Percentiles rank a stretch among this genome's conserved stretches.
Conservation (phyloP, 805 yeast species). For the Yamadazyma nakazawae region DNA sequence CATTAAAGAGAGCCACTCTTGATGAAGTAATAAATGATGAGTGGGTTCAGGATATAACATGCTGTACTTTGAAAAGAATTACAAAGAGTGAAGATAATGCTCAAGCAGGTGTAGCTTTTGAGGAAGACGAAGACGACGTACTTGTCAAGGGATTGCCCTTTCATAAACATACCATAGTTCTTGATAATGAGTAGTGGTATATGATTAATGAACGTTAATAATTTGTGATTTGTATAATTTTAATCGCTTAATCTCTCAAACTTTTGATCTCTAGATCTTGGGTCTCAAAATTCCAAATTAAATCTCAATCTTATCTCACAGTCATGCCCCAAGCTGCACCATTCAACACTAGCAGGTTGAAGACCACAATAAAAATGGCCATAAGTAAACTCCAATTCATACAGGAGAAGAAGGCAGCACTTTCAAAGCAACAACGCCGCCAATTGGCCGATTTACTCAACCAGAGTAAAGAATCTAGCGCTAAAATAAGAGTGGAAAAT, state of each 20-base stretch:
- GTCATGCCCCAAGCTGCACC: constrained; percentile 21
- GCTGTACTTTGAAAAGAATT: constrained; percentile 49
- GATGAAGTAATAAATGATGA: constrained; percentile 64
- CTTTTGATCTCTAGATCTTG: too few relatives aligned
- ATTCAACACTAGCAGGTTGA: constrained; percentile 33
- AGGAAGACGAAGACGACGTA: constrained; percentile 37
- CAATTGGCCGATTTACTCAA: constrained; percentile 66
- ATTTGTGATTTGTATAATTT: neutral
- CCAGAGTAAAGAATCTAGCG: constrained; percentile 75
- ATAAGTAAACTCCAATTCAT: constrained; percentile 65
- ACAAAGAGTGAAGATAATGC: constrained; percentile 18
- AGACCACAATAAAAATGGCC: constrained; percentile 59
- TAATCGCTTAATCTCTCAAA: too few relatives aligned
- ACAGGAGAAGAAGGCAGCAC: constrained; percentile 71
- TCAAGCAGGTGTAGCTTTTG: constrained; percentile 22
- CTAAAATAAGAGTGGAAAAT: constrained; percentile 78
- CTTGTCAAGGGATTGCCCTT: constrained; percentile 34
- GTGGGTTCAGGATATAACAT: constrained; percentile 63
- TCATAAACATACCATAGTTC: constrained; percentile 40
- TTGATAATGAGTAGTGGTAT: constrained; percentile 12
- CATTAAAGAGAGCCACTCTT: constrained; percentile 59
- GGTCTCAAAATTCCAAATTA: neutral
- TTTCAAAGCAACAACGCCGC: constrained; percentile 72
- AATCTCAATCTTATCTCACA: neutral
- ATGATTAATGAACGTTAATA: constrained; percentile 2